Base-by-base conservation (phyloP, 2,329 filamentous ascomycete genomes). In the Pestalotiopsis sp. region DNA sequence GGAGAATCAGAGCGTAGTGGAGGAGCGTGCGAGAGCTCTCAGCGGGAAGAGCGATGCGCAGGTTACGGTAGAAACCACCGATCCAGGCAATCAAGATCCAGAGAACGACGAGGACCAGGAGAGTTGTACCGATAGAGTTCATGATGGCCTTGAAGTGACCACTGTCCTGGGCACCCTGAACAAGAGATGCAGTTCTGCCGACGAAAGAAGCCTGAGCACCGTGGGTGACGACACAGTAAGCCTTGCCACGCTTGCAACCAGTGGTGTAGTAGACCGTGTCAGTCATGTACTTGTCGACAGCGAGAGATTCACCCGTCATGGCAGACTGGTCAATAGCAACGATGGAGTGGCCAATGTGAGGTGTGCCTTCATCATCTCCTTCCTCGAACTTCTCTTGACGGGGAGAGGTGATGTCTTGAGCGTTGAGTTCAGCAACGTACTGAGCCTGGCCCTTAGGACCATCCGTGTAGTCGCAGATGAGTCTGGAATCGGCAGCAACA, bases 91-190 rank as follows among this genome's bases (percentile, higher is more conserved):
- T 81, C 74, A 92, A 85, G 80, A 92, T 92, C 85, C 86, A 92
- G 84, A 90, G 90, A 79, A 92, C 89, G 83, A 92, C 90, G 73
- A 92, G 83, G 78, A 92, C 90, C 76, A 92, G 85, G 68, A 92
- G 85, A 73, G 88, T 84, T 71, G 89, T 91, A 82, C 90, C 90
- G 76, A 92, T 92, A 78, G 87, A 90, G 87, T 92, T 90, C 90
- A 92, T 92, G 87, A 92, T 91, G 75, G 90, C 90, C 85, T 92
- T 92, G 88, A 92, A 92, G 82, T 91, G 90, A 85, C 90, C 90
- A 75, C 88, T 85, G 80, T 92, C 90, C 83, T 91, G 85, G 74
- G 90, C 90, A 76, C 90, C 90, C 82, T 91, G 87, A 65, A 92
- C 90, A 70, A 92, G 86, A 76, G 86, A 86, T 74, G 90, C 90